Evolutionary conservation across 2,329 filamentous ascomycete species (phyloP).

Genomic region (Trichoderma atroviride): DNA sequence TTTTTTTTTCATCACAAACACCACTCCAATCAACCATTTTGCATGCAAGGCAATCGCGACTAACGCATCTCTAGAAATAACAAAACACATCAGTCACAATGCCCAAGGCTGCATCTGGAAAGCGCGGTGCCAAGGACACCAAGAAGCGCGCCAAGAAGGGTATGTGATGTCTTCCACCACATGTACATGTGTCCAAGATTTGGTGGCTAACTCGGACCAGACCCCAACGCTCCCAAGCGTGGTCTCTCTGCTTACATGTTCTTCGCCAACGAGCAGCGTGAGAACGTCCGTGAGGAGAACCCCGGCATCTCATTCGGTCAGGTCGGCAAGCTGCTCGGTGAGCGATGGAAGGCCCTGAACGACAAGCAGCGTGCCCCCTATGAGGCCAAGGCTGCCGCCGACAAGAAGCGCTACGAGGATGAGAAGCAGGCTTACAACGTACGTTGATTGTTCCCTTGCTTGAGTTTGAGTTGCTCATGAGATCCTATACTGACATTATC

Average conservation of each 20-base stretch:
- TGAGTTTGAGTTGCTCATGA: neutral
- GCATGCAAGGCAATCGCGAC: neutral
- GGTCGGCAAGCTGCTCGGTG: slow-evolving; percentile 96
- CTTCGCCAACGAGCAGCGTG: slow-evolving; percentile 99
- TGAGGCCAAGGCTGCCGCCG: slow-evolving; percentile 91
- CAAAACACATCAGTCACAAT: slow-evolving; percentile 48
- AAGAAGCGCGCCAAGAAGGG: slow-evolving; percentile 63
- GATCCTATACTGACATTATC: slow-evolving; percentile 21
- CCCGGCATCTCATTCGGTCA: slow-evolving; percentile 98
- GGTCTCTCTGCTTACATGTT: slow-evolving; percentile 99
- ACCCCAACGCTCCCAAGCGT: slow-evolving; percentile 98
- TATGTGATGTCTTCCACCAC: slow-evolving; percentile 40
- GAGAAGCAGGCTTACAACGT: slow-evolving; percentile 95
- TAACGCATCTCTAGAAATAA: slow-evolving; percentile 23
- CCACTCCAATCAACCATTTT: neutral
- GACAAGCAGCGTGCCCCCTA: slow-evolving; percentile 93
- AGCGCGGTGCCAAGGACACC: slow-evolving; percentile 58
- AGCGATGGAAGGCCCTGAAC: slow-evolving; percentile 96
- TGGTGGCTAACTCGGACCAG: slow-evolving; percentile 48
- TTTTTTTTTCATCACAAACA: slow-evolving; percentile 24
- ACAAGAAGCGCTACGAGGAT: slow-evolving; percentile 99
- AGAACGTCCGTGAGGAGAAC: slow-evolving; percentile 98
- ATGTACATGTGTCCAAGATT: slow-evolving; percentile 23
- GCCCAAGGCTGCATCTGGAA: slow-evolving; percentile 59
- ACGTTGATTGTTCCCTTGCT: slow-evolving; percentile 43